These are phyloP conservation scores for Mucor lusitanicus DNA, from an alignment of 371 early-diverging fungal genomes.

Conservation along the genomic window DNA sequence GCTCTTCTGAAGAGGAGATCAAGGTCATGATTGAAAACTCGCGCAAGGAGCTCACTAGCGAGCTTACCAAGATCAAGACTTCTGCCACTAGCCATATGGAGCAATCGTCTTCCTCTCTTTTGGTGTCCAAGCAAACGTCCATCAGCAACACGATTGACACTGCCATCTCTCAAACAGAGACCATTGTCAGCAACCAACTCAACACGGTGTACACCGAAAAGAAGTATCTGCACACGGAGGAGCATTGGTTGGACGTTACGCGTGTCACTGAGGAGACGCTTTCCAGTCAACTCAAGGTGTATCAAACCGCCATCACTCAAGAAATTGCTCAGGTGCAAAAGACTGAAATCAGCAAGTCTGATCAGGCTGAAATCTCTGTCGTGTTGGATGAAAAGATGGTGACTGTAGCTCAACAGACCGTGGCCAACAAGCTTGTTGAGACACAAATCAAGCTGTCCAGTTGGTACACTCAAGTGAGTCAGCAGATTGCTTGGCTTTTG, in stretches of 20 bases:
- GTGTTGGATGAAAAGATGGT: slow-evolving; percentile 30
- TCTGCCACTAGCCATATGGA: slow-evolving; percentile 12
- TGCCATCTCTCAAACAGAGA: slow-evolving; percentile 31
- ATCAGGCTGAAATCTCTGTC: slow-evolving; percentile 20
- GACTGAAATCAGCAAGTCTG: slow-evolving; percentile 10
- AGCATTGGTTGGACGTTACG: slow-evolving; percentile 21
- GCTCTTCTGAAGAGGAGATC: slow-evolving; percentile 41
- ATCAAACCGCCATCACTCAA: slow-evolving; percentile 32
- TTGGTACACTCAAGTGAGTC: slow-evolving; percentile 33
- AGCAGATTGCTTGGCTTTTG: slow-evolving; percentile 25
- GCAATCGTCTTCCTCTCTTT: slow-evolving; percentile 14
- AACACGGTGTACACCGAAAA: slow-evolving; percentile 18
- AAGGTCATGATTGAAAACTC: slow-evolving; percentile 22
- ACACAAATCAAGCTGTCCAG: slow-evolving; percentile 28
- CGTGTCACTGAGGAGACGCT: slow-evolving; percentile 28
- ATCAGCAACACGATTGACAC: slow-evolving; percentile 25
- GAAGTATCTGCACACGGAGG: slow-evolving; percentile 23
- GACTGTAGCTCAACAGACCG: slow-evolving; percentile 24
- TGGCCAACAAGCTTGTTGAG: slow-evolving; percentile 23
- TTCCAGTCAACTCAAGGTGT: slow-evolving; percentile 28
- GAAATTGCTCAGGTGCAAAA: slow-evolving; percentile 20
- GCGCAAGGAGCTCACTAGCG: slow-evolving; percentile 25
- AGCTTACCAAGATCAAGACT: slow-evolving; percentile 17
- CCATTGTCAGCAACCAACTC: slow-evolving; percentile 23
- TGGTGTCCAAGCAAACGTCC: slow-evolving; percentile 17